Evolutionary conservation across 192 early-diverging fungal genomes (phyloP).

Genomic region (Podila epicladia): DNA sequence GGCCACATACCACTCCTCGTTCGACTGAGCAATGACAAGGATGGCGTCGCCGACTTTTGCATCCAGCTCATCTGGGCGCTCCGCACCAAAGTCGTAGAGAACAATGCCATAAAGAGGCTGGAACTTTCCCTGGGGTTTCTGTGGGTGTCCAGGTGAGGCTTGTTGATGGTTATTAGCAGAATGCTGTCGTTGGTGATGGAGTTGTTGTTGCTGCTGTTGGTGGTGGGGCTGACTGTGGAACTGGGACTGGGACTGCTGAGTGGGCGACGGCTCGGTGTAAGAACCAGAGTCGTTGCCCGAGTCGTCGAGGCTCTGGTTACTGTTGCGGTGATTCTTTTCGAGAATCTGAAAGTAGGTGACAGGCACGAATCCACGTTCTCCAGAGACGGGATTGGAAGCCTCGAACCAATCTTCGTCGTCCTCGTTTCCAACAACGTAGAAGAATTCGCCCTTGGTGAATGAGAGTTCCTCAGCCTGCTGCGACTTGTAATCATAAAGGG

Average conservation of each 20-base stretch:
- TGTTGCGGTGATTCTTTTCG: constrained; percentile 61
- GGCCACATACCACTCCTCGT: constrained; percentile 82
- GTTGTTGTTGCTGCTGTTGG: constrained; percentile 23
- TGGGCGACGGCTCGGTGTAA: constrained; percentile 10
- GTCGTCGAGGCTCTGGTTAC: constrained; percentile 47
- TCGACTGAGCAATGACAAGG: constrained; percentile 81
- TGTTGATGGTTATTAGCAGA: constrained; percentile 1
- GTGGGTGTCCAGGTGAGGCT: constrained; percentile 46
- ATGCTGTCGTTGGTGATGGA: constrained; percentile 25
- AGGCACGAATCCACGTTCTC: constrained; percentile 76
- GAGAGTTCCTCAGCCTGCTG: constrained; percentile 69
- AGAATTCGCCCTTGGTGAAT: constrained; percentile 81
- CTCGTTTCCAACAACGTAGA: constrained; percentile 78
- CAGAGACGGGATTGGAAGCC: constrained; percentile 77
- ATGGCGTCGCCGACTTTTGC: constrained; percentile 77
- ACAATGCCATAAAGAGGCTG: constrained; percentile 73
- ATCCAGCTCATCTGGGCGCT: constrained; percentile 76
- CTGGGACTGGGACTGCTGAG: constrained; percentile 10
- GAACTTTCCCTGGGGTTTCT: constrained; percentile 56
- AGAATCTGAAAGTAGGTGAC: constrained; percentile 78
- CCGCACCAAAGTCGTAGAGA: constrained; percentile 79
- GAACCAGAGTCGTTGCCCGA: constrained; percentile 26
- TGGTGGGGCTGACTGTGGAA: constrained; percentile 16
- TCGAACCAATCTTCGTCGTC: constrained; percentile 78
- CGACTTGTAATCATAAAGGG: constrained; percentile 73